Percentiles rank a stretch among this genome's conserved stretches.
phyloP scores from a whole-genome alignment of 768 basidiomycete species.

The Mycena galericulata region DNA sequence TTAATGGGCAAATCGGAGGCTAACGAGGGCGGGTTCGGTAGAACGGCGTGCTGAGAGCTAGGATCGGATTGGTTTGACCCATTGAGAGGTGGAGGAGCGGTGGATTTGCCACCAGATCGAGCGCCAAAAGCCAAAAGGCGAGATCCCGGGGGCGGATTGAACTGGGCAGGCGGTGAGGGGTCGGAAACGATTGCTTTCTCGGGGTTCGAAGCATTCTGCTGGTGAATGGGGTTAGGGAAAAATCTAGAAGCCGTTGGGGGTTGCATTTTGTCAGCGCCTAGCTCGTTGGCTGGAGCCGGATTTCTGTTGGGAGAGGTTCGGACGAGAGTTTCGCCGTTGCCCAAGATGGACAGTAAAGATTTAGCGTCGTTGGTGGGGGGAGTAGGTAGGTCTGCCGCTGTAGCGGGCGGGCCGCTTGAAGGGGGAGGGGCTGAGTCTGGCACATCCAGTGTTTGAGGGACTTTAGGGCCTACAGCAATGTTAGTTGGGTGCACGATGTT shows the following conservation, averaged over 20 bases:
- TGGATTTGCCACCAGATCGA: conserved; percentile 52
- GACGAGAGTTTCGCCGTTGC: conserved; percentile 26
- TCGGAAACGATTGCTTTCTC: conserved; percentile 40
- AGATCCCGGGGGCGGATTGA: conserved; percentile 64
- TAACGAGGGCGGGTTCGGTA: conserved; percentile 17
- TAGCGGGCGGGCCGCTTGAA: background rate
- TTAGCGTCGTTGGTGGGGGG: conserved; percentile 17
- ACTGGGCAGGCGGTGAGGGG: conserved; percentile 41
- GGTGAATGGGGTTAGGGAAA: conserved; percentile 46
- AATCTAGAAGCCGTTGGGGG: conserved; percentile 48
- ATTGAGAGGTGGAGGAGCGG: conserved; percentile 56
- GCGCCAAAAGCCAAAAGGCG: conserved; percentile 60
- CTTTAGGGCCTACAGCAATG: conserved; percentile 2
- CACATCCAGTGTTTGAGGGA: background rate
- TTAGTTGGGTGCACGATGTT: background rate
- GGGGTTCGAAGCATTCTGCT: conserved; percentile 33
- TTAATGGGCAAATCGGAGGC: conserved; percentile 37
- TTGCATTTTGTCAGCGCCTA: conserved; percentile 18
- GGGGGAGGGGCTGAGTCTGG: conserved; percentile 12
- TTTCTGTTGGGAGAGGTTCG: conserved; percentile 24
- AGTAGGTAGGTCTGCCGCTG: background rate
- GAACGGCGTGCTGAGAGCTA: conserved; percentile 16
- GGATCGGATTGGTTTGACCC: conserved; percentile 49
- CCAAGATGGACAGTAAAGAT: conserved; percentile 36
- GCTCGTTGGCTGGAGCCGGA: conserved; percentile 10